Evolutionary conservation across 805 yeast species (phyloP), one percentile per base, ranked within the genome.

Genomic region (Millerozyma miso): DNA sequence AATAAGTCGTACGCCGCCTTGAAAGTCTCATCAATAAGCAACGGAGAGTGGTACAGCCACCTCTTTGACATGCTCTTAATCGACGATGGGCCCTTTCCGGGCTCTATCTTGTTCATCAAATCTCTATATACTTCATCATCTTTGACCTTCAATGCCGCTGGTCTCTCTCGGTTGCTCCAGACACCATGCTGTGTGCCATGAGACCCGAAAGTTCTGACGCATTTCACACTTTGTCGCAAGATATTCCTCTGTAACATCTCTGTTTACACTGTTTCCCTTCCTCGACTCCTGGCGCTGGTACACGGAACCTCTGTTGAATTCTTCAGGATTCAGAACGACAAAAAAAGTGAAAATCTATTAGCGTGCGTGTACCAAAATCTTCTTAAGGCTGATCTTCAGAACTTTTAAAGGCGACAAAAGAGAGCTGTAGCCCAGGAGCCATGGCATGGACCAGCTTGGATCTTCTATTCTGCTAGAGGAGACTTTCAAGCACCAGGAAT

Each of bases 1-100:
- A 89, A 65, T 19, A 79, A 54, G 19, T 79, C 73, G 55, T 84
- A 79, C 6, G 96, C 87, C 36, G 74, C 59, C 42, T 83, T 79
- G 62, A 87, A 89, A 1, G 87, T 84, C 31, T 81, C 85, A 47
- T 84, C 79, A 35, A 89, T 71, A 2, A 81, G 84, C 35, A 60
- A 66, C 8, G 96, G 96, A 2, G 91, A 71, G 41, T 69, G 72
- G 64, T 89, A 88, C 45, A 78, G 69, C 31, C 60, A 47, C 56
- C 74, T 73, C 48, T 65, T 71, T 35, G 65, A 54, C 37, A 65
- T 58, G 40, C 69, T 63, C 44, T 65, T 70, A 19, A 81, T 53
- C 14, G 84, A 73, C 8, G 68, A 70, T 7, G 88, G 87, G 2
- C 86, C 86, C 20, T 49, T 45, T 6, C 47, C 39, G 10, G 65